Evolutionary conservation across 257 asterid genomes (phyloP).

Genomic region (Petunia axillaris): DNA sequence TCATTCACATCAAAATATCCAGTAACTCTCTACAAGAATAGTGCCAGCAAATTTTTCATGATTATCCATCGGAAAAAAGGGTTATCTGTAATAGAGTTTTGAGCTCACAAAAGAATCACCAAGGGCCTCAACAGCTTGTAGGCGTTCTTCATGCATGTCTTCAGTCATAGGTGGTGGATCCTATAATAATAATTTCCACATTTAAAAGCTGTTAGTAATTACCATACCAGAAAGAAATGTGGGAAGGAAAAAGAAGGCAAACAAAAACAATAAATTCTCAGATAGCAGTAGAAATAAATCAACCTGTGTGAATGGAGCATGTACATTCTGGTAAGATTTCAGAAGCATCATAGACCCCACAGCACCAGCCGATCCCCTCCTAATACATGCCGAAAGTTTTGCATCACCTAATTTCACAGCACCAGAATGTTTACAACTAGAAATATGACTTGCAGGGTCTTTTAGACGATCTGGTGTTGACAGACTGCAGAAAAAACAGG

Average conservation of each 20-base stretch:
- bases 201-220: not conserved
- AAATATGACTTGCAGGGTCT: slow-evolving; percentile 28
- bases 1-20: slow-evolving; percentile 7
- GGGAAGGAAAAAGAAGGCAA: slow-evolving; percentile 1
- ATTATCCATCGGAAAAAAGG: slow-evolving; percentile 14
- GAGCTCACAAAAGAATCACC: slow-evolving; percentile 72
- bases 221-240: not conserved
- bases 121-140: slow-evolving; percentile 79
- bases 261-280: slow-evolving; percentile 20
- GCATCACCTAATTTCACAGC: slow-evolving; percentile 37
- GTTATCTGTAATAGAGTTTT: slow-evolving; percentile 22
- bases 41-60: slow-evolving; percentile 17
- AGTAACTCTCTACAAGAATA: not conserved
- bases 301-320: slow-evolving; percentile 86
- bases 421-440: slow-evolving; percentile 32
- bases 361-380: slow-evolving; percentile 69
- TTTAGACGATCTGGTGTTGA: slow-evolving; percentile 33
- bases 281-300: slow-evolving; percentile 36
- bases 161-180: slow-evolving; percentile 96
- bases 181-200: slow-evolving; percentile 41
- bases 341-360: slow-evolving; percentile 76
- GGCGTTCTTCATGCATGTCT: slow-evolving; percentile 95
- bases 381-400: slow-evolving; percentile 40
- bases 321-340: slow-evolving; percentile 64
- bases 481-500: slow-evolving; percentile 37